These are phyloP conservation scores for Pseudogymnoascus sp. DNA, from an alignment of 2,329 filamentous ascomycete species.

Conservation along the genomic window DNA sequence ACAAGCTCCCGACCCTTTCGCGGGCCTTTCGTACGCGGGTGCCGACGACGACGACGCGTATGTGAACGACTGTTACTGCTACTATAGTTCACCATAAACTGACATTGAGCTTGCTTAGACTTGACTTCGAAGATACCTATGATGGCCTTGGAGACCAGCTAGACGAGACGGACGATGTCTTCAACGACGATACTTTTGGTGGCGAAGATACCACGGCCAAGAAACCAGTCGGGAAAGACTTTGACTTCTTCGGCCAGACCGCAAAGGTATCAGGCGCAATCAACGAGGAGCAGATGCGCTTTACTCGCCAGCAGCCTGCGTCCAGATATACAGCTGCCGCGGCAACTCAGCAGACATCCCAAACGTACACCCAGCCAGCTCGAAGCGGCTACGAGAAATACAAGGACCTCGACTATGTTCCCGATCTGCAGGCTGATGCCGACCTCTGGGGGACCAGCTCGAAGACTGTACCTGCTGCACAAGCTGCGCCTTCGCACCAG, in stretches of 20 bases:
- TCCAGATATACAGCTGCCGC: conserved; percentile 35
- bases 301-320: conserved; percentile 62
- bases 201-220: conserved; percentile 40
- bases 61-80: conserved; percentile 13
- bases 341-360: conserved; percentile 33
- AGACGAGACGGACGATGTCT: conserved; percentile 83
- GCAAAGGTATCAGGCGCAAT: conserved; percentile 79
- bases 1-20: conserved; percentile 77
- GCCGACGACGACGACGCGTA: conserved; percentile 46
- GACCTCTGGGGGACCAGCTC: conserved; percentile 76
- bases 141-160: conserved; percentile 88
- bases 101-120: conserved; percentile 42
- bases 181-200: conserved; percentile 95
- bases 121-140: conserved; percentile 95
- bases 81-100: background rate
- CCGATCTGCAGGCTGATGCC: conserved; percentile 85
- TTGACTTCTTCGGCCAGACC: conserved; percentile 93
- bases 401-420: conserved; percentile 67
- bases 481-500: conserved; percentile 21
- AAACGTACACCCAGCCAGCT: conserved; percentile 49
- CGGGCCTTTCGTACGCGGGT: conserved; percentile 58
- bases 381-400: conserved; percentile 90
- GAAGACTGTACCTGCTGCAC: conserved; percentile 40
- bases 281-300: conserved; percentile 84
- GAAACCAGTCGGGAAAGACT: conserved; percentile 72